Percentiles rank a stretch among this genome's conserved stretches.
phyloP scores from a whole-genome alignment of 1,139 yeast species.

The Lodderomyces oxycetoniae region DNA sequence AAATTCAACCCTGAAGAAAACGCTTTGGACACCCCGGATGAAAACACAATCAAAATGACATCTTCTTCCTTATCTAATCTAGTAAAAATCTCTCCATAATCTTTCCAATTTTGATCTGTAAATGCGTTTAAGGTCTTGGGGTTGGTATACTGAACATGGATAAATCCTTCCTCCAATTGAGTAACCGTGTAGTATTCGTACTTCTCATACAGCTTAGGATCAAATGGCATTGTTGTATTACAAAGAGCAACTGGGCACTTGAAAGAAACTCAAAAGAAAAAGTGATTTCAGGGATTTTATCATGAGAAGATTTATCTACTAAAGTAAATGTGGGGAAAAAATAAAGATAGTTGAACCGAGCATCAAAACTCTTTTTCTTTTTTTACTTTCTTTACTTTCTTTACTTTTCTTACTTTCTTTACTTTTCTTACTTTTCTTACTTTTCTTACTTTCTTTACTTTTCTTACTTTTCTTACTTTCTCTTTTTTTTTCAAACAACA shows the following conservation, averaged over 20 bases:
- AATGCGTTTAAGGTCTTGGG: constrained; percentile 62
- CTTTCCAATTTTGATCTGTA: constrained; percentile 49
- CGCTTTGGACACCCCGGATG: constrained; percentile 53
- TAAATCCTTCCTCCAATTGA: constrained; percentile 45
- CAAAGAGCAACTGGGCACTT: not conserved
- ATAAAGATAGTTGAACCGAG: not conserved
- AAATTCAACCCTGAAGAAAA: constrained; percentile 70
- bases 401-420: too few species aligned
- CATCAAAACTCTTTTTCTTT: not conserved
- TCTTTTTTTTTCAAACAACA: too few species aligned
- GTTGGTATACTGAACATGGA: constrained; percentile 61
- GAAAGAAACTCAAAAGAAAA: not conserved
- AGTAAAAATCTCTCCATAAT: constrained; percentile 48
- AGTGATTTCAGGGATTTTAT: too few species aligned
- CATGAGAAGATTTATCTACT: too few species aligned
- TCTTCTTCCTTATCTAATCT: constrained; percentile 42
- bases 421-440: too few species aligned
- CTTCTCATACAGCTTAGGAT: constrained; percentile 26
- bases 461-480: too few species aligned
- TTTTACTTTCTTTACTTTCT: too few species aligned
- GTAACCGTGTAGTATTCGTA: constrained; percentile 38
- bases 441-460: too few species aligned
- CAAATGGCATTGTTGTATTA: constrained; percentile 17
- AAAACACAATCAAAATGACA: constrained; percentile 50
- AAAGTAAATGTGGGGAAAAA: too few species aligned